Evolutionary conservation across 371 early-diverging fungal genomes (phyloP).

Genomic region (Rhizomucor miehei): DNA sequence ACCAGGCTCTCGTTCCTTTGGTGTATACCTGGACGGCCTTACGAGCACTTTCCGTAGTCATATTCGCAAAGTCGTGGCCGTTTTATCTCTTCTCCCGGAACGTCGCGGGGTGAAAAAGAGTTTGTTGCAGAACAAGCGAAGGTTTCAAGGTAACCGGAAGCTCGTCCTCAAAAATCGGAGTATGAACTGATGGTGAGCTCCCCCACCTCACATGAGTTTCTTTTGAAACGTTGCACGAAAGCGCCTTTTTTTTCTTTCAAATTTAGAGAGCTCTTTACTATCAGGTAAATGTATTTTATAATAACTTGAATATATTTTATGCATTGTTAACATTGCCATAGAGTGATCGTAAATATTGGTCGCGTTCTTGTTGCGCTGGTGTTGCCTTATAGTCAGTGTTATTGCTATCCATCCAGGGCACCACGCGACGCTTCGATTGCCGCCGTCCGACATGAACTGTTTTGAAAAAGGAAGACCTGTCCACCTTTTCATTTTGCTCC

Average conservation of each 20-base stretch:
- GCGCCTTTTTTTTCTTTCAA: too few relatives aligned
- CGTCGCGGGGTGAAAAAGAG: too few relatives aligned
- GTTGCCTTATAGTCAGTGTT: slow-evolving; percentile 9
- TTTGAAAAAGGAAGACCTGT: slow-evolving; percentile 7
- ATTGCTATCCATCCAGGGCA: slow-evolving; percentile 8
- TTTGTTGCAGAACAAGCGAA: too few relatives aligned
- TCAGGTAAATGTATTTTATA: too few relatives aligned
- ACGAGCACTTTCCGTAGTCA: slow-evolving; percentile 11
- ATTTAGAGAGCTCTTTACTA: too few relatives aligned
- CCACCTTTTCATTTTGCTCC: neutral
- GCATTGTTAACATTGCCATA: neutral
- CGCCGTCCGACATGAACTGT: slow-evolving; percentile 9
- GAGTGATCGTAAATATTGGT: slow-evolving; percentile 16
- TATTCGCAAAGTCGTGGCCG: neutral
- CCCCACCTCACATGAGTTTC: too few relatives aligned
- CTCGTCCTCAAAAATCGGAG: too few relatives aligned
- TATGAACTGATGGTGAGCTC: too few relatives aligned
- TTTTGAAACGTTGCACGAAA: too few relatives aligned
- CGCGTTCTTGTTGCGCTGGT: slow-evolving; percentile 32
- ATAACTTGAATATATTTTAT: neutral
- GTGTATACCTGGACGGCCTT: slow-evolving; percentile 61
- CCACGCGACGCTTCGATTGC: slow-evolving; percentile 6
- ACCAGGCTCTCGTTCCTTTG: slow-evolving; percentile 83
- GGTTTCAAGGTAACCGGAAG: too few relatives aligned
- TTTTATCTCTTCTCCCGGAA: too few relatives aligned